Conservation (phyloP, 2,329 filamentous ascomycete species). For the Periconia macrospinosa region DNA sequence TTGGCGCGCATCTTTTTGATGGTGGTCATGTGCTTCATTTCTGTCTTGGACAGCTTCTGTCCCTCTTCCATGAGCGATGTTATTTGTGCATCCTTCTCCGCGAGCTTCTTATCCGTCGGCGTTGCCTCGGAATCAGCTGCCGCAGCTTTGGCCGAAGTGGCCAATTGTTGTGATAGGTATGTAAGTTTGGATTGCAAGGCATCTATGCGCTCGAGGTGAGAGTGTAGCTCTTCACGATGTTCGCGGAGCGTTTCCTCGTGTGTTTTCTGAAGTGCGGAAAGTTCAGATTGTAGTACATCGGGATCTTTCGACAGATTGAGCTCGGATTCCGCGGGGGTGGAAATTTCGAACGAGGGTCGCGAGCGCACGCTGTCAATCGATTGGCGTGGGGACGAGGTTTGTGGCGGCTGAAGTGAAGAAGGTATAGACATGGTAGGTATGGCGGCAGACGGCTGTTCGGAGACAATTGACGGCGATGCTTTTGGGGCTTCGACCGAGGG, state of each 20-base stretch:
- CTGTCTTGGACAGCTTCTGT: slow-evolving; percentile 80
- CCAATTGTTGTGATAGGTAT: slow-evolving; percentile 79
- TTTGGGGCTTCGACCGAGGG: slow-evolving; percentile 30
- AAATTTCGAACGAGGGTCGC: slow-evolving; percentile 32
- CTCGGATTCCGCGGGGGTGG: slow-evolving; percentile 38
- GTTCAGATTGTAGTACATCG: slow-evolving; percentile 46
- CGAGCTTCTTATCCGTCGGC: slow-evolving; percentile 70
- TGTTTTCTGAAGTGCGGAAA: slow-evolving; percentile 53
- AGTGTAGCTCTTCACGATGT: slow-evolving; percentile 80
- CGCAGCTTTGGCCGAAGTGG: slow-evolving; percentile 72
- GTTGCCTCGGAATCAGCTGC: slow-evolving; percentile 47
- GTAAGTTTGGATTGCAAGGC: slow-evolving; percentile 88
- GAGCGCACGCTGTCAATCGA: slow-evolving; percentile 37
- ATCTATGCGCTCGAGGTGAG: slow-evolving; percentile 87
- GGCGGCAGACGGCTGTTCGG: slow-evolving; percentile 41
- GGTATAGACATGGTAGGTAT: slow-evolving; percentile 35
- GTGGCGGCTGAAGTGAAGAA: slow-evolving; percentile 29
- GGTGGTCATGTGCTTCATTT: slow-evolving; percentile 79
- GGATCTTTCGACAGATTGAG: slow-evolving; percentile 21
- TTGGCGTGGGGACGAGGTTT: slow-evolving; percentile 31
- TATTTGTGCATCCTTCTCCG: slow-evolving; percentile 89
- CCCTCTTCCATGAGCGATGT: slow-evolving; percentile 90
- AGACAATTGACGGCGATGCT: slow-evolving; percentile 21
- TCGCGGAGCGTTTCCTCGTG: slow-evolving; percentile 57
- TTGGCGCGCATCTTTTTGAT: slow-evolving; percentile 76